Evolutionary conservation across 441 rosid species (phyloP).

Genomic region (Erodium chrysanthum): DNA sequence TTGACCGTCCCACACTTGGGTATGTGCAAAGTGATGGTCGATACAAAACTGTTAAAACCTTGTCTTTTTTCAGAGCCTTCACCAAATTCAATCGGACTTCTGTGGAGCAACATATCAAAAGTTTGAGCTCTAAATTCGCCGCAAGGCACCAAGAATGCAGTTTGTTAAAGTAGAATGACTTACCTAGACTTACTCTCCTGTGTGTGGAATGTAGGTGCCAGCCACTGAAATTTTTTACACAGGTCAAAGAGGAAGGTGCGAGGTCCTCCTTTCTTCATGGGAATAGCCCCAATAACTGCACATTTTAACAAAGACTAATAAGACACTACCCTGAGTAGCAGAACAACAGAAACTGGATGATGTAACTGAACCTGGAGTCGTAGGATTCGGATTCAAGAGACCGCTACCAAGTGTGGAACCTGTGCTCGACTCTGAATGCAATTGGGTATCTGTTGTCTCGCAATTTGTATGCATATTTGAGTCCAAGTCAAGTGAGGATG

Average conservation of each 20-base stretch:
- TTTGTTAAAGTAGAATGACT: neutral
- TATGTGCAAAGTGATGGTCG: slow-evolving; percentile 41
- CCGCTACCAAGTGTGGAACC: slow-evolving; percentile 10
- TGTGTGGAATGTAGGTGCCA: slow-evolving; percentile 47
- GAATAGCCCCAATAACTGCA: slow-evolving; percentile 39
- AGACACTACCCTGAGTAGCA: too few relatives aligned
- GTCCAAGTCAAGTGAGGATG: slow-evolving; percentile 10
- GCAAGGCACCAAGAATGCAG: too few relatives aligned
- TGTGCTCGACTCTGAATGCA: slow-evolving; percentile 17
- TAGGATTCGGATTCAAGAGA: slow-evolving; percentile 11
- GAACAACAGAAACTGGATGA: neutral
- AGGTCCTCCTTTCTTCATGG: slow-evolving; percentile 75
- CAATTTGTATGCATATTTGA: slow-evolving; percentile 21
- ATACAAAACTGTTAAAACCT: slow-evolving; percentile 47
- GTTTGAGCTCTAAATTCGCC: neutral
- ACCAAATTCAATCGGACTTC: slow-evolving; percentile 37
- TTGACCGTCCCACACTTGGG: slow-evolving; percentile 37
- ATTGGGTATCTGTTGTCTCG: slow-evolving; percentile 23
- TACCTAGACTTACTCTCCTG: slow-evolving; percentile 51
- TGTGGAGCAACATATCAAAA: slow-evolving; percentile 19
- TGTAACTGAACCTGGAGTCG: slow-evolving; percentile 25
- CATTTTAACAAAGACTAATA: too few relatives aligned
- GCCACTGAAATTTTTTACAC: slow-evolving; percentile 68
- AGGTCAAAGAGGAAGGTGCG: slow-evolving; percentile 49
- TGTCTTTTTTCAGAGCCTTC: slow-evolving; percentile 35